These are phyloP conservation scores for Parmelia sp. DNA, from an alignment of 495 filamentous ascomycete genomes.

Conservation along the genomic window DNA sequence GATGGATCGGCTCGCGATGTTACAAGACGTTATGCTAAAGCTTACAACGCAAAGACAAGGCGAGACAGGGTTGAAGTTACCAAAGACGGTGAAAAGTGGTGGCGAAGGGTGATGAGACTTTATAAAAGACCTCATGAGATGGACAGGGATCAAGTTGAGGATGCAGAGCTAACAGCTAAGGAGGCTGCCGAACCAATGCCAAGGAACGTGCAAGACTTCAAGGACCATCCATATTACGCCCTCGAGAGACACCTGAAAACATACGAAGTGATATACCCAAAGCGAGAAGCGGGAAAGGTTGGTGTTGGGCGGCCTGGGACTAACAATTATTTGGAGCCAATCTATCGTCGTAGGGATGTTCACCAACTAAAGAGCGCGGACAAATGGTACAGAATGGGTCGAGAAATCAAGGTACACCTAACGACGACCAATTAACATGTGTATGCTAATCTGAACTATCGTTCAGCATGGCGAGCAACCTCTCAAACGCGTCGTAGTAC, in stretches of 20 bases:
- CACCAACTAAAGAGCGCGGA: slow-evolving; percentile 65
- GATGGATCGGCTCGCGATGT: slow-evolving; percentile 73
- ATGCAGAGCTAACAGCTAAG: slow-evolving; percentile 61
- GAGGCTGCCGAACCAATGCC: slow-evolving; percentile 82
- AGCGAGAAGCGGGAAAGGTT: slow-evolving; percentile 68
- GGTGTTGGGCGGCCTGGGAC: slow-evolving; percentile 54
- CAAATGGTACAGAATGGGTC: slow-evolving; percentile 81
- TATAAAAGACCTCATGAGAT: slow-evolving; percentile 51
- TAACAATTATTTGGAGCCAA: slow-evolving; percentile 46
- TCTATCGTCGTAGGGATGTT: slow-evolving; percentile 79
- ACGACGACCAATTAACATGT: background rate
- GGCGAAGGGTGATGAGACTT: slow-evolving; percentile 50
- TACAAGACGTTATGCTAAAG: slow-evolving; percentile 69
- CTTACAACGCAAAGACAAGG: slow-evolving; percentile 83
- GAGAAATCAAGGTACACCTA: slow-evolving; percentile 52
- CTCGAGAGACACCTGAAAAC: slow-evolving; percentile 80
- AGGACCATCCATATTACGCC: slow-evolving; percentile 84
- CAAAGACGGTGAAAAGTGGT: slow-evolving; percentile 66
- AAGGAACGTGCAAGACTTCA: slow-evolving; percentile 82
- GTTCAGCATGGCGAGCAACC: slow-evolving; percentile 57
- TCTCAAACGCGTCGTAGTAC: slow-evolving; percentile 57
- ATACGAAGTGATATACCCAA: slow-evolving; percentile 72
- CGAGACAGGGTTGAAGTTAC: slow-evolving; percentile 66
- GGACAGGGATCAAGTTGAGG: slow-evolving; percentile 76
- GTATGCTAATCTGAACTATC: background rate